Conservation (phyloP, 2,329 filamentous ascomycete species). For the Sordariomycetes sp. region DNA sequence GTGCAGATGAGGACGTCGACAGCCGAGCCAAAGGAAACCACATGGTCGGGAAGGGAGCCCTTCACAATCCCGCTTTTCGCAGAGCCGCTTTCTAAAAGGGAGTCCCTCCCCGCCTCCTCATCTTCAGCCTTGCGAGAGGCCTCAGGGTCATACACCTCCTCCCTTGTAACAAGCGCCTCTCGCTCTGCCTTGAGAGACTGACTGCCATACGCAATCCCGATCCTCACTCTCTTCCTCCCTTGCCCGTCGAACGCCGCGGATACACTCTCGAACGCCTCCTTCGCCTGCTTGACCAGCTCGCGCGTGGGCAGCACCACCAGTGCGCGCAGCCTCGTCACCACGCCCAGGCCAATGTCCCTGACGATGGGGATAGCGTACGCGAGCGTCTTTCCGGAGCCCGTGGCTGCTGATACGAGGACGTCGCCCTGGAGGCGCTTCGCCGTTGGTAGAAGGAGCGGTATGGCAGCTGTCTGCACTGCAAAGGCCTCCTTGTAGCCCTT, state of each 20-base stretch:
- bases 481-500: slow-evolving; percentile 37
- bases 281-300: slow-evolving; percentile 80
- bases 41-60: slow-evolving; percentile 43
- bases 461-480: slow-evolving; percentile 36
- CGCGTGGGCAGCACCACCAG: slow-evolving; percentile 84
- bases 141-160: slow-evolving; percentile 52
- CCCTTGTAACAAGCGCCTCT: slow-evolving; percentile 30
- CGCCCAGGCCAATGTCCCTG: slow-evolving; percentile 56
- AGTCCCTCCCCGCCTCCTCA: slow-evolving; percentile 20
- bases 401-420: slow-evolving; percentile 82
- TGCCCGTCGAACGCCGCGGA: slow-evolving; percentile 46
- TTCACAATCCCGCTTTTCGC: slow-evolving; percentile 12
- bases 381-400: slow-evolving; percentile 90
- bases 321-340: slow-evolving; percentile 59
- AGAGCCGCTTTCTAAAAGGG: slow-evolving; percentile 23
- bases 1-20: slow-evolving; percentile 88
- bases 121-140: slow-evolving; percentile 37
- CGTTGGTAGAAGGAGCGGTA: slow-evolving; percentile 67
- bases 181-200: slow-evolving; percentile 61
- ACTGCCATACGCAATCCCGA: slow-evolving; percentile 76
- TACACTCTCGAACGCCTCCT: slow-evolving; percentile 67
- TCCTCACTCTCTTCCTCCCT: slow-evolving; percentile 55
- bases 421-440: slow-evolving; percentile 58
- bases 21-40: slow-evolving; percentile 56
- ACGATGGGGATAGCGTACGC: slow-evolving; percentile 84